Evolutionary conservation across 257 asterid species (phyloP).

Genomic region (Fraxinus pennsylvanica): DNA sequence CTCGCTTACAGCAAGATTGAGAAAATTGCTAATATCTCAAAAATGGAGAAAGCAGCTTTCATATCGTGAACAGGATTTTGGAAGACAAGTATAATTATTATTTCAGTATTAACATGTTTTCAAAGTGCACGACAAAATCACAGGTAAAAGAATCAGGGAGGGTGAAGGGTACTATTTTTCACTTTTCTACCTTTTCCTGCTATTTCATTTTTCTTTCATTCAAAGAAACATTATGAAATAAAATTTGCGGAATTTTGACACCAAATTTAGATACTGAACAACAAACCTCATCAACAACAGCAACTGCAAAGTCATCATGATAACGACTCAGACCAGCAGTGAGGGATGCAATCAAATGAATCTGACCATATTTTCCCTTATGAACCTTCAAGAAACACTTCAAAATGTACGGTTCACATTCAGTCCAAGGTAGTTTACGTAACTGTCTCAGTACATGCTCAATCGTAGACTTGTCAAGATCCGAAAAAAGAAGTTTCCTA

Average conservation of each 20-base stretch:
- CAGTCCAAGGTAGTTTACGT: constrained; percentile 95
- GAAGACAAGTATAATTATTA: constrained; percentile 5
- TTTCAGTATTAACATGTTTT: not conserved
- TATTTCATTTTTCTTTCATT: not conserved
- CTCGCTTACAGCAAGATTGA: not conserved
- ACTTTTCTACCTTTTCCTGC: not conserved
- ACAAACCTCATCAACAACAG: constrained; percentile 96
- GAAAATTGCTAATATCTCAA: constrained; percentile 12
- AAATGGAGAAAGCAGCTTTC: not conserved
- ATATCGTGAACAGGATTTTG: constrained; percentile 9
- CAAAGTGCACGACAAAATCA: not conserved
- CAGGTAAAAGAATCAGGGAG: constrained; percentile 16
- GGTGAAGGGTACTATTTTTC: constrained; percentile 1
- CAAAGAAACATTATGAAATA: not conserved
- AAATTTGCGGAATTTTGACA: constrained; percentile 12
- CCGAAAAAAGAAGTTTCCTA: constrained; percentile 93
- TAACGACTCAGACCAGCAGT: constrained; percentile 93
- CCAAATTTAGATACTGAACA: constrained; percentile 18
- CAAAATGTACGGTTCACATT: constrained; percentile 79
- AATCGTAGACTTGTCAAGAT: constrained; percentile 86
- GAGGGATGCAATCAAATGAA: constrained; percentile 97
- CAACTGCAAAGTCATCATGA: constrained; percentile 89
- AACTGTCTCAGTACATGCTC: constrained; percentile 93
- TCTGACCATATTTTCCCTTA: constrained; percentile 96
- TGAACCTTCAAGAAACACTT: constrained; percentile 97